These are phyloP conservation scores for Pichia deserticola DNA, from an alignment of 805 yeast species.

Conservation along the genomic window DNA sequence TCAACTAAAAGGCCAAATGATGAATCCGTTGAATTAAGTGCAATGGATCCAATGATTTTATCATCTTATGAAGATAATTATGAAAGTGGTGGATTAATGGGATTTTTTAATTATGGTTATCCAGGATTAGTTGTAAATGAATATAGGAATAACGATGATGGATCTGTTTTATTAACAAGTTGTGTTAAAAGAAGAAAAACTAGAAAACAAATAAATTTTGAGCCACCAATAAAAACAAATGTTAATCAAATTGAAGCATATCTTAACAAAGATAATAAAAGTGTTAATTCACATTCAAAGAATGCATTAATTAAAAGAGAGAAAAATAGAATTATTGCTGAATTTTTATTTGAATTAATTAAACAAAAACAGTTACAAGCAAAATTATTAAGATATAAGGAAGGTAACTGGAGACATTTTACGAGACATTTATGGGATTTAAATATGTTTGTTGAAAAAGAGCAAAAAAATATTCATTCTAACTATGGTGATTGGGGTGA, in stretches of 20 bases:
- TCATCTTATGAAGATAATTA: conserved; percentile 6
- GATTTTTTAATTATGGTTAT: conserved; percentile 10
- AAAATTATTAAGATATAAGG: conserved; percentile 13
- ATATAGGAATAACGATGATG: background rate
- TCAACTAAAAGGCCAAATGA: conserved; percentile 4
- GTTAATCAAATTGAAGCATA: conserved; percentile 15
- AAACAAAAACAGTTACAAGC: conserved; percentile 15
- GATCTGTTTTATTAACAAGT: conserved; percentile 4
- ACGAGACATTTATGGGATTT: conserved; percentile 9
- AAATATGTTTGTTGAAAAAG: conserved; percentile 11
- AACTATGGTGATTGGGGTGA: conserved; percentile 11
- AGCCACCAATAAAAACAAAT: conserved; percentile 16
- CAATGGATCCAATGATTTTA: conserved; percentile 5
- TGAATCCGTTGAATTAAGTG: conserved; percentile 4
- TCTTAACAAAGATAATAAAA: conserved; percentile 20
- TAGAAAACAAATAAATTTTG: conserved; percentile 13
- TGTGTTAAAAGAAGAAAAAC: conserved; percentile 13
- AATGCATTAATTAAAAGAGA: conserved; percentile 18
- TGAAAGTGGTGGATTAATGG: conserved; percentile 1
- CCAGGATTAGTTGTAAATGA: conserved; percentile 4
- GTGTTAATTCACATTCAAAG: conserved; percentile 20
- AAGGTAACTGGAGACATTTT: conserved; percentile 23
- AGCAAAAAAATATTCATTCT: background rate
- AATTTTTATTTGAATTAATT: conserved; percentile 22
- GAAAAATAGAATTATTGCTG: conserved; percentile 21